Base-by-base conservation (phyloP, 495 filamentous ascomycete genomes). In the Cryomyces minteri region DNA sequence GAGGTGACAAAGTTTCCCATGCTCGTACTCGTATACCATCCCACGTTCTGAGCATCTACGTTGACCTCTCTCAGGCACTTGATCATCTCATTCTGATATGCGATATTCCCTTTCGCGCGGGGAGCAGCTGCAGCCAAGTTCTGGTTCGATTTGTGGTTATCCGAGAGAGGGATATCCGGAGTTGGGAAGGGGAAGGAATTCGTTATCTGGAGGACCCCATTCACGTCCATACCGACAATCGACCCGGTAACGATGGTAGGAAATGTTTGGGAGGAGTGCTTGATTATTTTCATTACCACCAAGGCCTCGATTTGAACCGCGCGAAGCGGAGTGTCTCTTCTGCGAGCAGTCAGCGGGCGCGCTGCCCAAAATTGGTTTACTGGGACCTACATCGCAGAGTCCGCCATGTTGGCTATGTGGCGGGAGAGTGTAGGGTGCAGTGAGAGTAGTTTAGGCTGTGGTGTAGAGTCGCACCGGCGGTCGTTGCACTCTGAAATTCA, bases 11-110 rank as follows among this genome's bases (percentile, higher is more conserved):
- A 98, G 71, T 95, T 95, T 58, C 90, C 92, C 77, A 98, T 90
- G 65, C 86, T 94, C 48, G 88, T 86, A 64, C 87, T 95, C 45
- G 85, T 94, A 65, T 98, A 98, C 88, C 88, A 98, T 47, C 90
- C 90, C 45, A 92, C 86, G 54, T 85, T 94, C 68, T 96, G 93
- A 50, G 90, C 90, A 62, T 98, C 90, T 45, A 96, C 83, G 59
- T 98, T 98, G 54, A 98, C 92, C 63, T 95, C 92, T 58, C 87
- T 77, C 34, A 98, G 70, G 62, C 86, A 88, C 52, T 84, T 81
- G 60, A 98, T 87, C 90, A 96, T 96, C 65, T 98, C 92, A 48
- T 79, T 82, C 67, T 94, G 88, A 63, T 98, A 98, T 48, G 66
- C 67, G 11, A 76, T 70, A 59, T 94, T 95, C 41, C 82, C 72